These are phyloP conservation scores for Collybia sordida DNA, from an alignment of 768 basidiomycete species.

Conservation along the genomic window DNA sequence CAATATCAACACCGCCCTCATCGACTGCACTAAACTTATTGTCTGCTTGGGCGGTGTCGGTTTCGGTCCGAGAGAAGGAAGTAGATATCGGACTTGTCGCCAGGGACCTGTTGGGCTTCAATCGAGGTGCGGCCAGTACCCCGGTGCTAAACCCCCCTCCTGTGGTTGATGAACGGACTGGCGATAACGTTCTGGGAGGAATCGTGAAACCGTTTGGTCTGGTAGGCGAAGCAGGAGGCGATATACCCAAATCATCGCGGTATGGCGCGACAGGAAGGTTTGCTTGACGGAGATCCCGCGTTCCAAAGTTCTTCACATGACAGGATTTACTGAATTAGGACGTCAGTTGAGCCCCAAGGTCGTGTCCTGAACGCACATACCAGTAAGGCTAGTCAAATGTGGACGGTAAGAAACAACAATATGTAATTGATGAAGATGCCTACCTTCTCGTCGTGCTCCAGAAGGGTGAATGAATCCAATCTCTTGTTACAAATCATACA, in stretches of 20 bases:
- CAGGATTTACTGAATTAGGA: constrained; percentile 66
- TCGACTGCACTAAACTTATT: constrained; percentile 2
- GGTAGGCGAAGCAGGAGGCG: constrained; percentile 17
- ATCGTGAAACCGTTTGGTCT: constrained; percentile 18
- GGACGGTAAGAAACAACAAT: not conserved
- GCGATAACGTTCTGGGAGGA: constrained; percentile 29
- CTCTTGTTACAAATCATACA: constrained; percentile 78
- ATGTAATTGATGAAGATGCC: constrained; percentile 18
- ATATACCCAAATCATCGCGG: constrained; percentile 31
- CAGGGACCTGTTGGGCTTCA: constrained; percentile 27
- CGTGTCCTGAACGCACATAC: constrained; percentile 24
- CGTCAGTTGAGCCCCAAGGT: too few relatives aligned
- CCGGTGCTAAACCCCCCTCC: not conserved
- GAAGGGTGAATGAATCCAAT: constrained; percentile 70
- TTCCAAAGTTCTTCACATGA: constrained; percentile 79
- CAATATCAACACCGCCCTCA: constrained; percentile 8
- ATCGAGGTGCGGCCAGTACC: constrained; percentile 13
- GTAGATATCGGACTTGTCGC: constrained; percentile 33
- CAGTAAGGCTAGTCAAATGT: constrained; percentile 46
- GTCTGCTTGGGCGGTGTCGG: not conserved
- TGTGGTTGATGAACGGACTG: constrained; percentile 16
- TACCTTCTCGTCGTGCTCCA: constrained; percentile 85
- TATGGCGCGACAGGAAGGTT: constrained; percentile 46
- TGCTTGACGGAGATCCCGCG: constrained; percentile 67
- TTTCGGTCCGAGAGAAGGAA: constrained; percentile 20